Evolutionary conservation across 805 yeast species (phyloP).

Genomic region (Candida morakotiae): DNA sequence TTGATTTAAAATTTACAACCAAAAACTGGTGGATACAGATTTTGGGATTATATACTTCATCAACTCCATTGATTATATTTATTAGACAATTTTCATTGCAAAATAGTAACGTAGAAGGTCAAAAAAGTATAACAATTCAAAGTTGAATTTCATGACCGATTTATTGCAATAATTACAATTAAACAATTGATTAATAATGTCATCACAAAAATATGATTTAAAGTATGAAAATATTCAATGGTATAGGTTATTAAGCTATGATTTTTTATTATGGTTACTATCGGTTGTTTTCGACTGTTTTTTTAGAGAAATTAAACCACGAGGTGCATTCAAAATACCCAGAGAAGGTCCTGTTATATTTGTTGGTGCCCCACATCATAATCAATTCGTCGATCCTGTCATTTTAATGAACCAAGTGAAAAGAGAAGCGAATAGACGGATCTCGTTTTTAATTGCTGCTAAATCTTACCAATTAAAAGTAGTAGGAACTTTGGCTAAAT

Average conservation of each 20-base stretch:
- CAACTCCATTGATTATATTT: too few species aligned
- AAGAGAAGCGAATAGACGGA: conserved; percentile 59
- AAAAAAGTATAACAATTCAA: too few species aligned
- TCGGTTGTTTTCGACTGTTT: conserved; percentile 52
- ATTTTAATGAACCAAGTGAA: conserved; percentile 80
- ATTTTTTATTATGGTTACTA: conserved; percentile 34
- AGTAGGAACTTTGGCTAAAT: conserved; percentile 72
- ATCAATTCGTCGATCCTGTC: conserved; percentile 81
- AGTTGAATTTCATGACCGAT: too few species aligned
- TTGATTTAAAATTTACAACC: too few species aligned
- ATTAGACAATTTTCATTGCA: too few species aligned
- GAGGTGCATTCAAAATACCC: conserved; percentile 78
- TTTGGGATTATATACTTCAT: too few species aligned
- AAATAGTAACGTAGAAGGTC: too few species aligned
- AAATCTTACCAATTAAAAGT: conserved; percentile 60
- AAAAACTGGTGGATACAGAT: too few species aligned
- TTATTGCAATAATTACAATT: too few species aligned
- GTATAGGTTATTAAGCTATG: conserved; percentile 28
- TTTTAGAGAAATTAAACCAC: conserved; percentile 82
- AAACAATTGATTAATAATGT: too few species aligned
- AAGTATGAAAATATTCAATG: conserved; percentile 14
- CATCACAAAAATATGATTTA: conserved; percentile 4
- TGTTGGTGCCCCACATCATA: conserved; percentile 98
- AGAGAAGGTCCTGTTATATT: conserved; percentile 79
- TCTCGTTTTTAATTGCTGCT: conserved; percentile 83